Percentiles rank a stretch among this genome's conserved stretches.
phyloP scores from a whole-genome alignment of 768 basidiomycete species.

The Coprinopsis strossmayeri region DNA sequence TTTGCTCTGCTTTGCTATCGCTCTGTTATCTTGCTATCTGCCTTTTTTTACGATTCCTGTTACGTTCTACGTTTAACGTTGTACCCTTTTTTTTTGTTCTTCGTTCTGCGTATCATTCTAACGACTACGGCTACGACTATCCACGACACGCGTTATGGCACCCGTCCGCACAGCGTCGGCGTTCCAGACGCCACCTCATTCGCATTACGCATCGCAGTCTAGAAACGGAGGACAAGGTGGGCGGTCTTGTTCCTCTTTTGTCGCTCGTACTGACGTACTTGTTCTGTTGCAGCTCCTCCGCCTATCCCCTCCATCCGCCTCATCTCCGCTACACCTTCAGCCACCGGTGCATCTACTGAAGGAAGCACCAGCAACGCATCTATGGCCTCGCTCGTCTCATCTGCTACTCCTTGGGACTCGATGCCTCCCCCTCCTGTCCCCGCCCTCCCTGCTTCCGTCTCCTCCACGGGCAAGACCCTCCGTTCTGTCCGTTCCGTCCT shows the following conservation, averaged over 20 bases:
- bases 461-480: not conserved
- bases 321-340: constrained; percentile 60
- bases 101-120: not conserved
- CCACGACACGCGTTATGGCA: not conserved
- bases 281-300: constrained; percentile 12
- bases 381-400: constrained; percentile 17
- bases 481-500: constrained; percentile 4
- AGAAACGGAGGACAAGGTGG: not conserved
- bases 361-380: constrained; percentile 19
- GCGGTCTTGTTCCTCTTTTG: no score
- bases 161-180: not conserved
- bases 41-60: not conserved
- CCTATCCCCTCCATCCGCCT: constrained; percentile 60
- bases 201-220: not conserved
- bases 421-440: constrained; percentile 27
- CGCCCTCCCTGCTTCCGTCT: not conserved
- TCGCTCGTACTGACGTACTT: no score
- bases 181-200: not conserved
- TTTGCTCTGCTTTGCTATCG: no score
- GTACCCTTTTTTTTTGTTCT: no score
- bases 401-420: constrained; percentile 25
- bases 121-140: not conserved
- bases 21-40: not conserved
- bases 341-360: constrained; percentile 35
- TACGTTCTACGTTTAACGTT: no score